A percentile compares a stretch with the other conserved stretches of the same genome.
Evolutionary conservation across 345 rosid genomes (phyloP).

Genomic region (Citrus hindsii): DNA sequence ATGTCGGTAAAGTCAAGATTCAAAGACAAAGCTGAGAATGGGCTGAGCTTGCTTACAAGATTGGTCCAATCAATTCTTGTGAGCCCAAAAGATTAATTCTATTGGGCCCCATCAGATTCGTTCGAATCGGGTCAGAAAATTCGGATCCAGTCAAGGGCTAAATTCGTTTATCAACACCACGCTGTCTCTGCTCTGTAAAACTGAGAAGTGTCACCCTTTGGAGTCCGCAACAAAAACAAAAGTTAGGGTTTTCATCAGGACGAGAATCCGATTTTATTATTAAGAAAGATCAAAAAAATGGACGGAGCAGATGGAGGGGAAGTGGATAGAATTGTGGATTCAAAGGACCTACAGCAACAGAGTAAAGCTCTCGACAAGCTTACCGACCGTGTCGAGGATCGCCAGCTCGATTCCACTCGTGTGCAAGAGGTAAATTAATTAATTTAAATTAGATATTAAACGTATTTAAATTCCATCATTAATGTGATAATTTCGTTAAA

Average conservation of each 20-base stretch:
- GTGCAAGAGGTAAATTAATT: constrained; percentile 61
- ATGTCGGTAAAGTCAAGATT: too few species aligned
- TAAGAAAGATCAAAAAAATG: constrained; percentile 29
- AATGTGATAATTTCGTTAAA: neutral
- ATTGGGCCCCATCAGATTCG: neutral
- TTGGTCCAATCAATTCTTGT: neutral
- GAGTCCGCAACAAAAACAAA: neutral
- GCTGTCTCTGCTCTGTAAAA: neutral
- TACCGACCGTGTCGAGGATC: constrained; percentile 97
- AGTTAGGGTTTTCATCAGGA: constrained; percentile 22
- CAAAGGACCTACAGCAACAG: constrained; percentile 94
- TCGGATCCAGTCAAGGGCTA: neutral
- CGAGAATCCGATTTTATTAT: neutral
- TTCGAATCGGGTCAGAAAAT: neutral
- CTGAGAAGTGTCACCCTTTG: neutral
- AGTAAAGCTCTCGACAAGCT: constrained; percentile 98
- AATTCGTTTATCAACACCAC: neutral
- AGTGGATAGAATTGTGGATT: constrained; percentile 56
- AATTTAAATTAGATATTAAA: neutral
- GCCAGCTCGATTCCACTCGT: constrained; percentile 94
- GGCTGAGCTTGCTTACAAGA: too few species aligned
- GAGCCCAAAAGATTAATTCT: neutral
- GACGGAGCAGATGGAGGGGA: constrained; percentile 72
- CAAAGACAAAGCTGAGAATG: neutral
- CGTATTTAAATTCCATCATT: neutral